Evolutionary conservation across 2,329 filamentous ascomycete species (phyloP).

Genomic region (Colletotrichum tamarilloi): DNA sequence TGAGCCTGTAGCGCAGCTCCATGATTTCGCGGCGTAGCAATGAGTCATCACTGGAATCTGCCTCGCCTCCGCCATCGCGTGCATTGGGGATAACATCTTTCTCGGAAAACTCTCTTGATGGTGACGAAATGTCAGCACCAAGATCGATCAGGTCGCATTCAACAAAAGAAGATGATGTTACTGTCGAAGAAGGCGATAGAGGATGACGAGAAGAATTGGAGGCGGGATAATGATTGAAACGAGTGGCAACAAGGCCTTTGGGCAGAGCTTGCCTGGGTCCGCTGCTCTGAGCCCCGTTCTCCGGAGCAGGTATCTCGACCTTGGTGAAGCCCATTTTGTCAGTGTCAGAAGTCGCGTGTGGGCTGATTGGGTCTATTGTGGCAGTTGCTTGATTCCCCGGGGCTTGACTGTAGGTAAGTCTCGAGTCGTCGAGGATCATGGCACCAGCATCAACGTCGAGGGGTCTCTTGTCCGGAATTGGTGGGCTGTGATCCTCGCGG

Average conservation of each 20-base stretch:
- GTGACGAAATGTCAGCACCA: slow-evolving; percentile 9
- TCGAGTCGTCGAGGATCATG: background rate
- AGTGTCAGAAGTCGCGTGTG: background rate
- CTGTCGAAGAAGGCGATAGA: background rate
- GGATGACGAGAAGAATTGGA: background rate
- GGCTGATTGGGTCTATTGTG: background rate
- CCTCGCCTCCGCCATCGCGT: background rate
- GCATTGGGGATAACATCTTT: background rate
- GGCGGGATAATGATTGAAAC: slow-evolving; percentile 12
- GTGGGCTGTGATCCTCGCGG: background rate
- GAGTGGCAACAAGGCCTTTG: slow-evolving; percentile 28
- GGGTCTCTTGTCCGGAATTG: slow-evolving; percentile 4
- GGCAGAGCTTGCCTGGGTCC: slow-evolving; percentile 33
- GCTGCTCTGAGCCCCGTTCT: background rate
- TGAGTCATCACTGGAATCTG: background rate
- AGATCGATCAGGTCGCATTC: slow-evolving; percentile 25
- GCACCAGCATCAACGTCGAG: background rate
- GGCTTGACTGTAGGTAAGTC: background rate
- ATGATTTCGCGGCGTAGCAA: slow-evolving; percentile 38
- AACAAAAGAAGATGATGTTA: background rate
- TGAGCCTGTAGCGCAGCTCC: slow-evolving; percentile 31
- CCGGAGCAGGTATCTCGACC: slow-evolving; percentile 13
- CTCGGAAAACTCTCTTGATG: background rate
- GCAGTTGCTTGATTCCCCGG: background rate
- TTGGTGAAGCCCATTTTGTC: slow-evolving; percentile 30